These are phyloP conservation scores for Spergularia azorica DNA, from an alignment of 179 eudicot genomes.

Conservation along the genomic window DNA sequence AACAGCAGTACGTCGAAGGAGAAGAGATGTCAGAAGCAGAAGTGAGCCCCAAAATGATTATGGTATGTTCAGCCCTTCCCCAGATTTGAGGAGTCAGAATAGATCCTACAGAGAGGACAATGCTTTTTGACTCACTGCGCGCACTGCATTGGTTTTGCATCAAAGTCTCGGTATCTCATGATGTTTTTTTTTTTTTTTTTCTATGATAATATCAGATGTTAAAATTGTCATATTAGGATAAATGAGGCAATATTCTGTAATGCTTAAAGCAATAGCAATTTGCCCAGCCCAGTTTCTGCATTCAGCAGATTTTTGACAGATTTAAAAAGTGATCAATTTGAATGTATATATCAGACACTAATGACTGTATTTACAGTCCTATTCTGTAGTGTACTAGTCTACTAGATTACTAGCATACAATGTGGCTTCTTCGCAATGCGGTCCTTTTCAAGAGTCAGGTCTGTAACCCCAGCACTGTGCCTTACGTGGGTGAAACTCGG, in stretches of 20 bases:
- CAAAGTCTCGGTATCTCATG: not conserved
- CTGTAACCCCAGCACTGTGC: too few species aligned
- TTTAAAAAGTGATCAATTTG: not conserved
- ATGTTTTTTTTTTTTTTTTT: not conserved
- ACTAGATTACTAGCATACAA: too few species aligned
- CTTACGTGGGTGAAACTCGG: too few species aligned
- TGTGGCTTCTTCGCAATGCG: too few species aligned
- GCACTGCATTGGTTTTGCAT: not conserved
- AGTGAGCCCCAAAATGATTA: slow-evolving; percentile 68
- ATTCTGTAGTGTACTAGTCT: too few species aligned
- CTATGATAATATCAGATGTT: not conserved
- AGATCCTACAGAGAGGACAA: slow-evolving; percentile 30
- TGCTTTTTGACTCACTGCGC: slow-evolving; percentile 8
- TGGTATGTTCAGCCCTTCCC: slow-evolving; percentile 42
- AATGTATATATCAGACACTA: slow-evolving; percentile 21
- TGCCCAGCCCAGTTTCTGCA: not conserved
- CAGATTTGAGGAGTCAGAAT: slow-evolving; percentile 31
- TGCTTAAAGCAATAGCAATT: slow-evolving; percentile 10
- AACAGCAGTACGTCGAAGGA: slow-evolving; percentile 19
- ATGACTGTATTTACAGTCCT: not conserved
- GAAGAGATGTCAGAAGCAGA: slow-evolving; percentile 51
- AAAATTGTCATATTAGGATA: slow-evolving; percentile 12
- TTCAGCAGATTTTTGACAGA: not conserved
- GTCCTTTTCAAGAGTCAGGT: too few species aligned
- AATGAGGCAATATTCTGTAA: slow-evolving; percentile 18